Conservation (phyloP, 805 yeast genomes). For the Ogataea allantospora region DNA sequence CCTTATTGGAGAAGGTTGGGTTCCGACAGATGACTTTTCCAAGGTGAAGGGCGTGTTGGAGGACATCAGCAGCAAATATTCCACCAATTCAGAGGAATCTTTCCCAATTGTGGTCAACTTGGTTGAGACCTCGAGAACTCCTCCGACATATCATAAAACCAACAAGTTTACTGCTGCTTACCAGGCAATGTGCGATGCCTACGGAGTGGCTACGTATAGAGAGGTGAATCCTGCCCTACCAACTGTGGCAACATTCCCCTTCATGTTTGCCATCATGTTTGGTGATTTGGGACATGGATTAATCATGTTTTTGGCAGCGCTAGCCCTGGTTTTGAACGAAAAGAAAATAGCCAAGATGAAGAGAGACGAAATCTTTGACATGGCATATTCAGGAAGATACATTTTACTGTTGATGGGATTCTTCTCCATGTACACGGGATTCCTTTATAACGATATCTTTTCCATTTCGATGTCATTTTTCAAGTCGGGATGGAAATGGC, state of each 20-base stretch:
- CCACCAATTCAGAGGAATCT: slow-evolving; percentile 24
- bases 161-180: slow-evolving; percentile 92
- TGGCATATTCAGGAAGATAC: slow-evolving; percentile 94
- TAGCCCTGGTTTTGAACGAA: slow-evolving; percentile 71
- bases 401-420: slow-evolving; percentile 88
- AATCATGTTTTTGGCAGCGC: slow-evolving; percentile 72
- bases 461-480: slow-evolving; percentile 88
- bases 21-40: slow-evolving; percentile 53
- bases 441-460: slow-evolving; percentile 89
- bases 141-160: slow-evolving; percentile 94
- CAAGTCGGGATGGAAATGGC: slow-evolving; percentile 93
- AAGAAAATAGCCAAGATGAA: slow-evolving; percentile 61
- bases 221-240: slow-evolving; percentile 97
- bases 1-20: slow-evolving; percentile 75
- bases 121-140: slow-evolving; percentile 76
- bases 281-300: slow-evolving; percentile 98
- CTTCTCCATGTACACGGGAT: slow-evolving; percentile 94
- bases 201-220: slow-evolving; percentile 88
- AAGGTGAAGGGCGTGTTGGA: slow-evolving; percentile 45
- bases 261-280: slow-evolving; percentile 98
- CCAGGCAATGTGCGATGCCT: slow-evolving; percentile 92
- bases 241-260: slow-evolving; percentile 93
- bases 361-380: slow-evolving; percentile 91
- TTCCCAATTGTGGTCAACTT: slow-evolving; percentile 43
- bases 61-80: slow-evolving; percentile 33